Base-by-base conservation (phyloP, 2,329 filamentous ascomycete species). In the Mariannaea elegans region DNA sequence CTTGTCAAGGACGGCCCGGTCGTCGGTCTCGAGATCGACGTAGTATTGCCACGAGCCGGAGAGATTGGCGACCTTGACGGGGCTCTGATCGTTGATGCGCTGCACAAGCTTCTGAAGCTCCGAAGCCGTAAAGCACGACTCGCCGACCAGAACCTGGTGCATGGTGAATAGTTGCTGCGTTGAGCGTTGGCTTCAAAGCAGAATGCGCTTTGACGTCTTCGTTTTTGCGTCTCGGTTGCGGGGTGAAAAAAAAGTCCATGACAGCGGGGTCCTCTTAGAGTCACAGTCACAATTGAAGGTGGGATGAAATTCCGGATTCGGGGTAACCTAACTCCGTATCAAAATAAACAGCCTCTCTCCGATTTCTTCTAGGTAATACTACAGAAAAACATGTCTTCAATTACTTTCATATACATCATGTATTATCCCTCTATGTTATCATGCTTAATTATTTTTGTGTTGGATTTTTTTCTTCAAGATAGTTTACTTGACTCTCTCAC, bases 11-110 rank as follows among this genome's bases (percentile, higher is more conserved):
- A 67, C 61, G 31, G 48, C 46, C 56, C 55, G 34, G 56, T 69
- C 59, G 36, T 78, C 73, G 27, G 71, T 78, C 62, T 82, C 81
- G 62, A 89, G 80, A 72, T 89, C 83, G 58, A 91, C 82, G 71
- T 91, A 92, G 80, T 92, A 91, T 57, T 87, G 75, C 83, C 85
- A 88, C 55, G 80, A 78, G 55, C 85, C 84, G 16, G 78, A 73
- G 63, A 88, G 77, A 52, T 75, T 75, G 60, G 77, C 76, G 61
- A 86, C 80, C 70, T 80, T 80, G 65, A 75, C 75, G 61, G 77
- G 65, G 57, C 75, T 74, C 68, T 78, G 77, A 62, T 70, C 69
- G 71, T 81, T 81, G 71, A 82, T 78, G 60, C 78, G 77, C 64
- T 74, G 71, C 67, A 73, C 76, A 61, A 83, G 76, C 73, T 81